Base-by-base conservation (phyloP, 306 rosid genomes). In the Vigna radiata region DNA sequence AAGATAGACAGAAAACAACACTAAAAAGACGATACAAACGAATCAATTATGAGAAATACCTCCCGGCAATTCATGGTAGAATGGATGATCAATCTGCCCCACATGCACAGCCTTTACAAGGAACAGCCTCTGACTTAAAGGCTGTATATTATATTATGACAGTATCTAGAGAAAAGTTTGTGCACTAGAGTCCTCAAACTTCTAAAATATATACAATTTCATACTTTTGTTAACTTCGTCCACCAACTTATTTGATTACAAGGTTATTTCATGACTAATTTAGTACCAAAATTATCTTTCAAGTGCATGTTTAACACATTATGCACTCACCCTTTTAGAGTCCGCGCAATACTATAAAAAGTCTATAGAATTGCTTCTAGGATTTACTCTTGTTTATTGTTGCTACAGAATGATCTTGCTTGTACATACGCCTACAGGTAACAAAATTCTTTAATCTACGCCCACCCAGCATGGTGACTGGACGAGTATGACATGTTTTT, bases 401-500 rank as follows among this genome's bases (percentile, higher is more conserved):
- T 41, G 41, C 23, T 21, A 56, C 25, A 11, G 39, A n/a, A 33
- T 46, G 71, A 60, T 74, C 29, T 10, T 31, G 62, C 49, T 53
- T n/a, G 23, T 29, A 59, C 54, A 75, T 47, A 48, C 37, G 56
- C 52, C 29, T 23, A 23, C 46, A 50, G 23, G 68, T 47, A 41
- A 75, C 61, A 67, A 72, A 53, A 31, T 2, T 36, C 23, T 16
- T 61, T 14, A 8, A 41, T 44, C 23, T 37, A 17, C 37, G 8
- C 16, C 49, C 49, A 5, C 3, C 46, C 62, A 43, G 44, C 77
- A 50, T 7, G 33, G 14, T 18, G 55, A 58, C 43, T 55, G 43
- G 58, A 16, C 21, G 39, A 64, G 68, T 44, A 47, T 48, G 75
- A 4, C 80, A 49, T 1, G 61, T 37, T 27, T 77, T 23, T 37